phyloP scores from a whole-genome alignment of 2,329 filamentous ascomycete genomes.

The Byssothecium circinans region DNA sequence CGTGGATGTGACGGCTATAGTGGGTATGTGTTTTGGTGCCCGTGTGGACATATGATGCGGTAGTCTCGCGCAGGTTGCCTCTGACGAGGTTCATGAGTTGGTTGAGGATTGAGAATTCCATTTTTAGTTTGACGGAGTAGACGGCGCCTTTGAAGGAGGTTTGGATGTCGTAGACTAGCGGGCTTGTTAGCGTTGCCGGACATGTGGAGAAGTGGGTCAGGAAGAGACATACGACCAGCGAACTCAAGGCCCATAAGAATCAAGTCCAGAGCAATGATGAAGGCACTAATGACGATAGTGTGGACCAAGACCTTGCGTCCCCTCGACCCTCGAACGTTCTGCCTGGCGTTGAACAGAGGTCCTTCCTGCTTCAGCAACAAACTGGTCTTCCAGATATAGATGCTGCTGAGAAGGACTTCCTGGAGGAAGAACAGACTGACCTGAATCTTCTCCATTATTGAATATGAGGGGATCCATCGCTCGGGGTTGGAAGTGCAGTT shows the following conservation, averaged over 20 bases:
- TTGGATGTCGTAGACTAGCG: slow-evolving; percentile 23
- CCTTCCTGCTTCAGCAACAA: slow-evolving; percentile 9
- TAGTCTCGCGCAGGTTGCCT: slow-evolving; percentile 8
- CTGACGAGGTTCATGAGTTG: slow-evolving; percentile 23
- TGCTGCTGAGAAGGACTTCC: slow-evolving; percentile 32
- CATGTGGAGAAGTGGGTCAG: not conserved
- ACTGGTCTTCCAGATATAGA: slow-evolving; percentile 53
- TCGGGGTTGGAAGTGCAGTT: slow-evolving; percentile 36
- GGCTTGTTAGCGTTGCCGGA: not conserved
- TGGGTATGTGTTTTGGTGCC: not conserved
- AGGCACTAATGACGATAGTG: slow-evolving; percentile 41
- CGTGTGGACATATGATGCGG: not conserved
- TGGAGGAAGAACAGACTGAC: slow-evolving; percentile 41
- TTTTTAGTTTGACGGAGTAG: slow-evolving; percentile 52
- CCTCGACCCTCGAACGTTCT: slow-evolving; percentile 6
- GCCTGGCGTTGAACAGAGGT: slow-evolving; percentile 4
- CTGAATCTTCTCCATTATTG: slow-evolving; percentile 43
- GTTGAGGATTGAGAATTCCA: slow-evolving; percentile 58
- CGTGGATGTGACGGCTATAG: not conserved
- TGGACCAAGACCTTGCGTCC: slow-evolving; percentile 27
- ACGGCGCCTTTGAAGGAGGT: slow-evolving; percentile 42
- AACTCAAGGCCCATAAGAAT: slow-evolving; percentile 45
- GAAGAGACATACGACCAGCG: slow-evolving; percentile 20
- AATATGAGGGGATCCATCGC: slow-evolving; percentile 28
- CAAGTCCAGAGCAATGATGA: slow-evolving; percentile 46